A percentile compares a stretch with the other conserved stretches of the same genome.
Evolutionary conservation across 495 filamentous ascomycete species (phyloP).

Genomic region (Podospora tetraspora): DNA sequence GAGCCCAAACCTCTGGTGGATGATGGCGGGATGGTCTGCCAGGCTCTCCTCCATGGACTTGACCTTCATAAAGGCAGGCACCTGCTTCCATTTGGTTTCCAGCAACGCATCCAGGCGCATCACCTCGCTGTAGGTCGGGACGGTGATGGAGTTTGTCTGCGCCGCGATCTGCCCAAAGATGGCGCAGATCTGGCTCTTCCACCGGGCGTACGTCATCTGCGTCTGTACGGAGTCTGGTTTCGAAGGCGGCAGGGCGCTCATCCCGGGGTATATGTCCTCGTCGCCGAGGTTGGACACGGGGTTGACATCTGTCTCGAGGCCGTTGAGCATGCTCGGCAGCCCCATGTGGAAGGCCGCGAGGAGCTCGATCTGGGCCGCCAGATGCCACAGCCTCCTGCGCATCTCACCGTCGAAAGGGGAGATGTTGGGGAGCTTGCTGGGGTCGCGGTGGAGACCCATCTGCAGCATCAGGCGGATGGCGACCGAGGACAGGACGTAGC

Average conservation of each 20-base stretch:
- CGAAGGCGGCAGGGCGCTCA: slow-evolving; percentile 37
- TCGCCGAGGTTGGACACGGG: slow-evolving; percentile 46
- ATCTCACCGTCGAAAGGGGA: slow-evolving; percentile 52
- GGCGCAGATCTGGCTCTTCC: slow-evolving; percentile 38
- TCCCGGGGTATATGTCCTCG: slow-evolving; percentile 44
- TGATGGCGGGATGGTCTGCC: slow-evolving; percentile 54
- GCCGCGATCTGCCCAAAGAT: slow-evolving; percentile 37
- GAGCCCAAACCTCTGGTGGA: slow-evolving; percentile 67
- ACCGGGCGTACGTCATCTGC: slow-evolving; percentile 43
- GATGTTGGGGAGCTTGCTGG: slow-evolving; percentile 43
- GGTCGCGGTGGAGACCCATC: slow-evolving; percentile 55
- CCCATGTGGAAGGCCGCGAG: slow-evolving; percentile 49
- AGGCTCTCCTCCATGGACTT: slow-evolving; percentile 56
- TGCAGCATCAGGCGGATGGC: slow-evolving; percentile 48
- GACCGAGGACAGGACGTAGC: slow-evolving; percentile 45
- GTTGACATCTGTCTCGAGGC: slow-evolving; percentile 44
- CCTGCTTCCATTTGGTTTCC: slow-evolving; percentile 49
- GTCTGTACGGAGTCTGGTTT: slow-evolving; percentile 45
- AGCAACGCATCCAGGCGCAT: slow-evolving; percentile 60
- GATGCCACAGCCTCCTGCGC: slow-evolving; percentile 50
- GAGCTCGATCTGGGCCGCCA: slow-evolving; percentile 47
- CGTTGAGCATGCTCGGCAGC: slow-evolving; percentile 45
- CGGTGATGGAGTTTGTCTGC: slow-evolving; percentile 34
- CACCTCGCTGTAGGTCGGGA: slow-evolving; percentile 57
- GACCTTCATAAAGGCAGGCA: slow-evolving; percentile 56